phyloP scores from a whole-genome alignment of 2,329 filamentous ascomycete species.

The Xylariaceae sp. region DNA sequence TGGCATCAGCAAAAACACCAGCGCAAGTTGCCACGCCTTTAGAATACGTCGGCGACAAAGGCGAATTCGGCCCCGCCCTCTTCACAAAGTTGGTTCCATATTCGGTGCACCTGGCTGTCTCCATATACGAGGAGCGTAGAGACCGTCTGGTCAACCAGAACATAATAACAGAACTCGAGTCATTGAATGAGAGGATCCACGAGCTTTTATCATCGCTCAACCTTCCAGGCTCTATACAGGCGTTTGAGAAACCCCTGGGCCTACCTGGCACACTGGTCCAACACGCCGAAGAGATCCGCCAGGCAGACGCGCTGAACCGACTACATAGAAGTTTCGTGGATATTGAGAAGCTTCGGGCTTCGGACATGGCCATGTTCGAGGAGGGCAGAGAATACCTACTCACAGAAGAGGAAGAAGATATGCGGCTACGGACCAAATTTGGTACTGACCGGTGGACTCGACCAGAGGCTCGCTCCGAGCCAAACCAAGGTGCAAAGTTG shows the following conservation, averaged over 20 bases:
- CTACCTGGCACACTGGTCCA: conserved; percentile 81
- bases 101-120: conserved; percentile 90
- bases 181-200: conserved; percentile 75
- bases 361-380: conserved; percentile 73
- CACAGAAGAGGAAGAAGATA: conserved; percentile 81
- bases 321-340: conserved; percentile 80
- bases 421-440: conserved; percentile 69
- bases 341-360: conserved; percentile 82
- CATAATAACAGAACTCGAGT: conserved; percentile 81
- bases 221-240: conserved; percentile 87
- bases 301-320: conserved; percentile 79
- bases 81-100: conserved; percentile 94
- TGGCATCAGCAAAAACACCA: conserved; percentile 79
- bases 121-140: conserved; percentile 88
- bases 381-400: conserved; percentile 78
- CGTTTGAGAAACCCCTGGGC: conserved; percentile 89
- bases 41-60: conserved; percentile 74
- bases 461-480: conserved; percentile 65
- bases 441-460: conserved; percentile 85
- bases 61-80: conserved; percentile 77
- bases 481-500: conserved; percentile 60
- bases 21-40: conserved; percentile 79
- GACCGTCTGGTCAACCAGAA: conserved; percentile 88
- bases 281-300: conserved; percentile 90
- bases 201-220: conserved; percentile 78